Evolutionary conservation across 768 basidiomycete species (phyloP), one percentile per base, ranked within the genome.

Genomic region (Boletus tylopilopsis): DNA sequence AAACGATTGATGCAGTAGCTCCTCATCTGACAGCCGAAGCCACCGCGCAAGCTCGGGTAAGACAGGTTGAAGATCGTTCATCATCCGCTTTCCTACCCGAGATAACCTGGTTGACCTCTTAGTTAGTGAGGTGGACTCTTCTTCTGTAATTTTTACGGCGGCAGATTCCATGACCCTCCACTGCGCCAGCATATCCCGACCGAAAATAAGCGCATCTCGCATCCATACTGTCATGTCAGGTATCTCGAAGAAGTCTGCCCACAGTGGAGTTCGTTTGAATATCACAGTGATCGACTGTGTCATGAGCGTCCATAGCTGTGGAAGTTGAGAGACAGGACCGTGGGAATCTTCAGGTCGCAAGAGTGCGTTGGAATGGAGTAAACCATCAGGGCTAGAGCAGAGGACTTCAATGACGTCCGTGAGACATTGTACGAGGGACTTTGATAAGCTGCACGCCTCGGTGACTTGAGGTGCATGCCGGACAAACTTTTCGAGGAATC

Each of bases 121-220:
- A 6, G 53, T 46, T 16, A 53, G 60, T 16, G 51, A 52, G 16
- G 48, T 30, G 12, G 57, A 60, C 47, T 51, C 61, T 50, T 56
- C 53, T 19, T 57, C 58, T 12, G 57, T 51, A 30, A 56, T 61
- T 15, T 41, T 43, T 49, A 68, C 55, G 32, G 63, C 66, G 10
- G 86, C 85, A 23, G 73, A 75, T 66, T 95, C 93, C 53, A 99
- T 82, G 11, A 85, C 79, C 36, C 82, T 73, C 69, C 92, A 81
- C 55, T 92, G 84, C 3, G 82, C 85, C 40, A 96, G 70, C 74
- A 96, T 78, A 59, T 94, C 89, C 56, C 87, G 72, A 9, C 87
- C 94, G 60, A 96, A 93, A 55, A 98, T 94, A 44, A 98, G 76
- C 3, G 94, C 96, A 64, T 98, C 96, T 47, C 94, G 82, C 96